These are phyloP conservation scores for Pycnococcus provasolii DNA, from an alignment of 139 green algal species.

Conservation along the genomic window DNA sequence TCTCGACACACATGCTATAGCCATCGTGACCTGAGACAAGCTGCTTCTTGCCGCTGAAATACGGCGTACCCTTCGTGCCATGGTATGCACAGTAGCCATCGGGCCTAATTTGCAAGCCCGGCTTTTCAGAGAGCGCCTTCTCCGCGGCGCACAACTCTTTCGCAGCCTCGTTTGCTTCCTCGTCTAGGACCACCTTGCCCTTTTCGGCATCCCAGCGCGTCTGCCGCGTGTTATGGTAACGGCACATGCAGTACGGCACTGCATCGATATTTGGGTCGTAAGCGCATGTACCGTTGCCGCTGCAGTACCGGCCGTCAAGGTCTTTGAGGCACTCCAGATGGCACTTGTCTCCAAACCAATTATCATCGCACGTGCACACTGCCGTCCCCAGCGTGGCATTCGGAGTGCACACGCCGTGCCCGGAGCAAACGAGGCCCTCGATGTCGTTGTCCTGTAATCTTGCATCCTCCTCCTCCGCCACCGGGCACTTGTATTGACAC, in stretches of 20 bases:
- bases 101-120: too few relatives aligned
- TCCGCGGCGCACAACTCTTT: too few relatives aligned
- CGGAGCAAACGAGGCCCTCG: neutral
- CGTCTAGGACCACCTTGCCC: too few relatives aligned
- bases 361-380: slow-evolving; percentile 5
- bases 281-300: slow-evolving; percentile 15
- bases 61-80: neutral
- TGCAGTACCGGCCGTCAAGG: neutral
- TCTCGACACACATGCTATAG: neutral
- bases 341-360: slow-evolving; percentile 4
- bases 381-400: neutral
- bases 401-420: slow-evolving; percentile 3
- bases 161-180: too few relatives aligned
- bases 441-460: neutral
- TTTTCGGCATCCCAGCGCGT: too few relatives aligned
- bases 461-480: neutral
- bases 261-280: neutral
- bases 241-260: slow-evolving; percentile 14
- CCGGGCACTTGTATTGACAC: slow-evolving; percentile 11
- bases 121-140: too few relatives aligned
- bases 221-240: neutral
- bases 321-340: neutral
- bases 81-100: neutral
- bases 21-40: neutral
- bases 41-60: neutral